Conservation (phyloP, 129 eudicot genomes). For the Rutidosis leptorrhynchoides region DNA sequence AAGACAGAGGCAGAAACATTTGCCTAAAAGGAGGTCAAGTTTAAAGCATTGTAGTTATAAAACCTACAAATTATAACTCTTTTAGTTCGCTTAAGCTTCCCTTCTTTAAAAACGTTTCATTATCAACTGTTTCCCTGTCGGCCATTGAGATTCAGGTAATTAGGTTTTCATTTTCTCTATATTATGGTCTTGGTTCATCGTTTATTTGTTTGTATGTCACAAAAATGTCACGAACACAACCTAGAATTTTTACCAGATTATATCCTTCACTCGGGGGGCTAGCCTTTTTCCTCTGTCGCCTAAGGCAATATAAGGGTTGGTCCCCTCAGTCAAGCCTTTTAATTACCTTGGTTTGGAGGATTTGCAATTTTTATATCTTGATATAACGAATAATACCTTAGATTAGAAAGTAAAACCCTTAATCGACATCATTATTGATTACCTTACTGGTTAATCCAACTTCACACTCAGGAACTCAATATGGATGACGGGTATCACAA, state of each 20-base stretch:
- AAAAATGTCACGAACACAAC: not conserved
- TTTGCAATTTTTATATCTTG: not conserved
- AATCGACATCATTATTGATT: not conserved
- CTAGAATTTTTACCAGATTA: not conserved
- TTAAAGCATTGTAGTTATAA: not conserved
- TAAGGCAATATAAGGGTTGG: not conserved
- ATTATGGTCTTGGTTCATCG: not conserved
- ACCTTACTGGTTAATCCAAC: conserved; percentile 12
- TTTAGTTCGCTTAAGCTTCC: not conserved
- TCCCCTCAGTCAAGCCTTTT: not conserved
- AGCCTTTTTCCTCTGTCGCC: not conserved
- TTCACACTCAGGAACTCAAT: not conserved
- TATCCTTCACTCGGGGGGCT: not conserved
- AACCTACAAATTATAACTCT: not conserved
- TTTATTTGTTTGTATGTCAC: not conserved
- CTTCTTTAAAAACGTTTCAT: not conserved
- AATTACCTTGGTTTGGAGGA: not conserved
- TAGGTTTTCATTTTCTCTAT: not conserved
- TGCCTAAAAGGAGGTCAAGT: not conserved
- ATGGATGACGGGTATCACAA: conserved; percentile 1
- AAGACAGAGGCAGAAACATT: not conserved
- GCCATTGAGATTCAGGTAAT: not conserved
- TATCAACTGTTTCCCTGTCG: not conserved
- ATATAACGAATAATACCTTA: not conserved
- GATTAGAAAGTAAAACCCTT: not conserved